A percentile compares a stretch with the other conserved stretches of the same genome.
Evolutionary conservation across 345 rosid species (phyloP).

Genomic region (Eucalyptus sp.): DNA sequence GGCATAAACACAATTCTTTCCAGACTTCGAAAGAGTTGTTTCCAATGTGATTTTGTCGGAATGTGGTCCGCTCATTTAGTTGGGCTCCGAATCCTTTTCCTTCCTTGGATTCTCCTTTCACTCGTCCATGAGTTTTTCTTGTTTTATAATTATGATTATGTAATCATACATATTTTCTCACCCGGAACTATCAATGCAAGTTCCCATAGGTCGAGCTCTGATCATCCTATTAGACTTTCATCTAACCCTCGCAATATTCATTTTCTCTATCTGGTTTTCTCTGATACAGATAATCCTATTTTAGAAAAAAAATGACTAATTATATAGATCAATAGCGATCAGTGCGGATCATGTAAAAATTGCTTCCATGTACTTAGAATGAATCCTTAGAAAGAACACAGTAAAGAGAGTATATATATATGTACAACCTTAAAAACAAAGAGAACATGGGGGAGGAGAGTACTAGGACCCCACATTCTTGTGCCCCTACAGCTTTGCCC

Average conservation of each 20-base stretch:
- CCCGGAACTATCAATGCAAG: not conserved
- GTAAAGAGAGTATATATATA: not conserved
- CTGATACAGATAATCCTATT: not conserved
- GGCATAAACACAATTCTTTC: not conserved
- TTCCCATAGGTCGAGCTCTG: not conserved
- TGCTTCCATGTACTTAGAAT: not conserved
- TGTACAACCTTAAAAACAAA: not conserved
- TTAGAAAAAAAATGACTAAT: not conserved
- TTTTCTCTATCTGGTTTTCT: not conserved
- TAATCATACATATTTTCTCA: not conserved
- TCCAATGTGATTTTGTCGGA: not conserved
- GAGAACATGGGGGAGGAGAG: not conserved
- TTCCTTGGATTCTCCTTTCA: not conserved
- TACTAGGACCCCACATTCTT: not conserved
- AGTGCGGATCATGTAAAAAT: not conserved
- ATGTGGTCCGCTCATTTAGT: not conserved
- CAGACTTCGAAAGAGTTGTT: not conserved
- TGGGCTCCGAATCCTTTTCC: not conserved
- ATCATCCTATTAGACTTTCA: not conserved
- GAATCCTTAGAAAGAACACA: not conserved
- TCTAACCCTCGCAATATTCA: not conserved
- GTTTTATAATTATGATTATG: not conserved
- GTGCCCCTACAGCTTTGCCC: not conserved
- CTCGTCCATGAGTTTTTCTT: not conserved
- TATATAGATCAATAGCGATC: not conserved